These are phyloP conservation scores for Monosporascus sp. DNA, from an alignment of 2,329 filamentous ascomycete genomes.

Conservation along the genomic window DNA sequence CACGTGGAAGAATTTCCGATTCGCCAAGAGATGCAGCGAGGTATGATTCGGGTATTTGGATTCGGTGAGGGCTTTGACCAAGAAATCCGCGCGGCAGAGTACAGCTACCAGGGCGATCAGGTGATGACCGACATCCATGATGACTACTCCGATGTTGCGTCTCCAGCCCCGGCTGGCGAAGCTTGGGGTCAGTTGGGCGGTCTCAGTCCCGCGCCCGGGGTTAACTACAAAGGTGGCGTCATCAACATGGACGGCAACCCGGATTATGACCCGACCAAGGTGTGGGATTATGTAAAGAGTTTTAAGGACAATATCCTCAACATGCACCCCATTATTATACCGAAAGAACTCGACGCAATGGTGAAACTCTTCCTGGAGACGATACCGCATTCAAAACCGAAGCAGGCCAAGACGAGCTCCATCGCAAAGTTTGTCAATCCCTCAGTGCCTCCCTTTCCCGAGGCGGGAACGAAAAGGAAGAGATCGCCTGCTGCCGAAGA, in stretches of 20 bases:
- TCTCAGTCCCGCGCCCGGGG: conserved; percentile 35
- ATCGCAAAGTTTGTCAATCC: conserved; percentile 26
- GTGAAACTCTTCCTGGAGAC: conserved; percentile 47
- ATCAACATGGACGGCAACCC: conserved; percentile 41
- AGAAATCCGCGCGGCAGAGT: conserved; percentile 48
- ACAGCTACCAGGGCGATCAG: conserved; percentile 32
- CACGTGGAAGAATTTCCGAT: conserved; percentile 69
- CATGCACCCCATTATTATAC: conserved; percentile 59
- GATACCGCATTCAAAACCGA: conserved; percentile 29
- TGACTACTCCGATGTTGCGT: conserved; percentile 42
- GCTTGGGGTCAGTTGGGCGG: conserved; percentile 54
- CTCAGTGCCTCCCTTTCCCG: conserved; percentile 16
- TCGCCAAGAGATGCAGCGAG: conserved; percentile 66
- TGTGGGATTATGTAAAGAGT: conserved; percentile 48
- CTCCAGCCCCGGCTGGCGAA: conserved; percentile 47
- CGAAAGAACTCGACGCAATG: conserved; percentile 45
- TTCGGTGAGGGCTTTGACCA: conserved; percentile 62
- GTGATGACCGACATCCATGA: conserved; percentile 36
- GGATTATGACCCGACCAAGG: conserved; percentile 46
- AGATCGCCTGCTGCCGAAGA: conserved; percentile 38
- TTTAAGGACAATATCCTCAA: conserved; percentile 58
- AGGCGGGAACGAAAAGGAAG: conserved; percentile 46
- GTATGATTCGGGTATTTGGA: conserved; percentile 69
- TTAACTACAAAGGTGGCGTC: conserved; percentile 33
- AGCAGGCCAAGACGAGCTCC: conserved; percentile 11